Evolutionary conservation across 1,284 basidiomycete genomes (phyloP).

Genomic region (Tilletia walkeri): DNA sequence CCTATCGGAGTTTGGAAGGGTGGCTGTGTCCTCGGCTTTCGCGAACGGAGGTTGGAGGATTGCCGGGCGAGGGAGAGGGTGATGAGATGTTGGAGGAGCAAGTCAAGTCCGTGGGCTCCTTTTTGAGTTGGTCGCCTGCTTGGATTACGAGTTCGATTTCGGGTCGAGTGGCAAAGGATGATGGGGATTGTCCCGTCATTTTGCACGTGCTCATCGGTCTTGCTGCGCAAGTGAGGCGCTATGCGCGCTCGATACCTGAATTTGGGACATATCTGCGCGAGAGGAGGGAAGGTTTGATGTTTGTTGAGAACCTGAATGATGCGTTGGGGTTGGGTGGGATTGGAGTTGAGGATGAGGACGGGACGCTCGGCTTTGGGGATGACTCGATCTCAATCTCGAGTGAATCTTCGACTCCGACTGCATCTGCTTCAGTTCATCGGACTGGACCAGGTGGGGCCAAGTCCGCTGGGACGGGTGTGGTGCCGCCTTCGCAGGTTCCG

Average conservation of each 20-base stretch:
- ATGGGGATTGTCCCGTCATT: slow-evolving; percentile 24
- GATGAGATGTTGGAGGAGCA: slow-evolving; percentile 7
- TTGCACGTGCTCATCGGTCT: slow-evolving; percentile 34
- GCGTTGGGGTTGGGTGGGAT: slow-evolving; percentile 62
- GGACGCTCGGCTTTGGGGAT: slow-evolving; percentile 9
- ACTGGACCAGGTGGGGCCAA: background rate
- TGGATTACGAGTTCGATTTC: slow-evolving; percentile 2
- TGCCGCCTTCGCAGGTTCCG: slow-evolving; percentile 5
- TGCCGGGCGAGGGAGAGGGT: background rate
- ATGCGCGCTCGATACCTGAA: slow-evolving; percentile 69
- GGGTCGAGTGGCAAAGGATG: slow-evolving; percentile 2
- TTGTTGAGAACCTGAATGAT: slow-evolving; percentile 87
- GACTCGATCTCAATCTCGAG: background rate
- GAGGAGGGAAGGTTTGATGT: slow-evolving; percentile 81
- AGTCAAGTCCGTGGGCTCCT: background rate
- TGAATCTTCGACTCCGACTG: background rate
- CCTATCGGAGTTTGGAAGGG: slow-evolving; percentile 78
- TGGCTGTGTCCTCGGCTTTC: slow-evolving; percentile 64
- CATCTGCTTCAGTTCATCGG: background rate
- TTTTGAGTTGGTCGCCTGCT: slow-evolving; percentile 3
- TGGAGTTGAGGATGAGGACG: slow-evolving; percentile 60
- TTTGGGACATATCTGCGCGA: slow-evolving; percentile 84
- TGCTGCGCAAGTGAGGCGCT: slow-evolving; percentile 65
- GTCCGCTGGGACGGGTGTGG: slow-evolving; percentile 6
- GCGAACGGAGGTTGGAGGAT: background rate